Base-by-base conservation (phyloP, 768 basidiomycete species). In the Suillus luteus region DNA sequence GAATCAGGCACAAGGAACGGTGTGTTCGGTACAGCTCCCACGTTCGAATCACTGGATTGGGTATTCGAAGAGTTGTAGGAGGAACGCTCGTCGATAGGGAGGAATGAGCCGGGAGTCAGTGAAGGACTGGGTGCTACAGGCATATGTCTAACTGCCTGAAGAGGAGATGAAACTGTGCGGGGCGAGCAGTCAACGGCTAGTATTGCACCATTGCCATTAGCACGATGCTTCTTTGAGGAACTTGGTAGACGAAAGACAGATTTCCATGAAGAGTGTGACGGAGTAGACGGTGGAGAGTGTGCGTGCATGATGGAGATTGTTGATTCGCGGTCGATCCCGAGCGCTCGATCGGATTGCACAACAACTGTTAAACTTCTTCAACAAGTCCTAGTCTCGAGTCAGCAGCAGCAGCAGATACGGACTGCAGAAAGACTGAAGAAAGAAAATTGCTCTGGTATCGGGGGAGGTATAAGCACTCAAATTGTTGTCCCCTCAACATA, bases 31-130 rank as follows among this genome's bases (percentile, higher is more conserved):
- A 73, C 77, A 55, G 64, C 75, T 63, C 41, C 66, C 55, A 75
- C 77, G 73, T 83, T 85, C 2, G 90, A 91, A 70, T 91, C 91
- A 68, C 83, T 88, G 17, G 92, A 92, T 65, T 86, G 85, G 1
- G 89, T 88, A 67, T 87, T 85, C 54, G 90, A 92, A 15, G 91
- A 92, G 72, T 89, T 91, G 77, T 85, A 90, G 12, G 92, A 93
- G 38, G 85, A 89, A 60, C 91, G 85, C 61, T 84, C 84, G 77
- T 87, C 86, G 40, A 70, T 68, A 37, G 85, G 85, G 41, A 79
- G 73, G 55, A 81, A 78, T n/a, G 86, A 84, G 22, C 79, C 78
- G 10, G 86, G 87, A 6, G 84, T 82, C 62, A 86, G 79, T 1
- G 85, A 79, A 44, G 83, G 73, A 61, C 80, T 82, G 15, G 83